Base-by-base conservation (phyloP, 2,329 filamentous ascomycete species). In the Ceratocystis eucalypticola region DNA sequence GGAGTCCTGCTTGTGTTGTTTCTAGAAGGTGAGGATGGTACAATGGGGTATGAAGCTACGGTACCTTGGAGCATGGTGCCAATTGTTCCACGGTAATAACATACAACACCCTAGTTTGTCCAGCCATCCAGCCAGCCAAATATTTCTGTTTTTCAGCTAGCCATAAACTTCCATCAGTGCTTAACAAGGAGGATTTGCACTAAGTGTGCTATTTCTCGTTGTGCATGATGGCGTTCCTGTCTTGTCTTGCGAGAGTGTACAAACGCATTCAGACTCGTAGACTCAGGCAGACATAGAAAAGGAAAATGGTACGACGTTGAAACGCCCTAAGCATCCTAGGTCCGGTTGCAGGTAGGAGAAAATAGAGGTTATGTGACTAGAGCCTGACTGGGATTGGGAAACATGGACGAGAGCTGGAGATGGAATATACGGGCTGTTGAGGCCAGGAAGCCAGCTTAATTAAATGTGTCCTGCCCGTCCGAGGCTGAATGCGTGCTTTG, bases 61-160 rank as follows among this genome's bases (percentile, higher is more conserved):
- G 37, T 41, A 5, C 37, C 3, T 37, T 12, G 8, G 8, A 37
- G 33, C 10, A 10, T 37, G 33, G 33, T 48, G 46, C 20, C 46
- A 48, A 48, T 20, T 48, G 46, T 48, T 48, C n/a, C 8, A 50
- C 48, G 22, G 48, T 22, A 50, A 25, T 48, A 48, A 48, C 17
- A 48, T 48, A 48, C 46, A 20, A 2, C 48, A 45, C 33, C 59
- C 59, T 62, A 20, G 57, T 45, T 41, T 37, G 59, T 61, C 55
- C 55, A 41, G 22, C 55, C 55, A 59, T 30, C 55, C 55, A 59
- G 25, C 55, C 25, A 61, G 55, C 55, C 55, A 33, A 61, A 33
- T 61, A 61, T 33, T 61, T 20, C 12, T 20, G 5, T 44, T 62
- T 25, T 22, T 50, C 33, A 62, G 59, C 59, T 45, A 45, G 33